These are phyloP conservation scores for Calonectria montana DNA, from an alignment of 2,329 filamentous ascomycete species.

Conservation along the genomic window DNA sequence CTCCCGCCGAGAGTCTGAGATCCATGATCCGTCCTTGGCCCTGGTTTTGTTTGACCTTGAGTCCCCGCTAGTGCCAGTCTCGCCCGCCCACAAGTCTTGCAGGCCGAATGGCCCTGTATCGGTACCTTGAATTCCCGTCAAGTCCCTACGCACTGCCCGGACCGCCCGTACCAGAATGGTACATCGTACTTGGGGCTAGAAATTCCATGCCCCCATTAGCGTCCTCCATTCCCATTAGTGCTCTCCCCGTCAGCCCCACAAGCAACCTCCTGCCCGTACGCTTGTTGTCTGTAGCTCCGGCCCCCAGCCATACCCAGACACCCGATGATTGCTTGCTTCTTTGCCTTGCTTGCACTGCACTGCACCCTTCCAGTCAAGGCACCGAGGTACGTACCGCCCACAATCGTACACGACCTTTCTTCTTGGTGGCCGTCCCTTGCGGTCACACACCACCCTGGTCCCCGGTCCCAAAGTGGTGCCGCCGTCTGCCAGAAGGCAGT, in stretches of 20 bases:
- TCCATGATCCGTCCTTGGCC: constrained; percentile 38
- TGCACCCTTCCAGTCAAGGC: constrained; percentile 5
- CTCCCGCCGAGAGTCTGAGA: constrained; percentile 17
- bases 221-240: constrained; percentile 13
- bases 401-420: background rate
- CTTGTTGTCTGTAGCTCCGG: constrained; percentile 34
- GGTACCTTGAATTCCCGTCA: constrained; percentile 13
- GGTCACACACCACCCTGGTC: constrained; percentile 33
- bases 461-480: constrained; percentile 33
- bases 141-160: constrained; percentile 22
- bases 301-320: constrained; percentile 27
- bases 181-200: constrained; percentile 23
- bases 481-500: constrained; percentile 24
- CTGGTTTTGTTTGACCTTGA: constrained; percentile 29
- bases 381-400: constrained; percentile 15
- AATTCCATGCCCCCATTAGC: constrained; percentile 27
- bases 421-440: constrained; percentile 14
- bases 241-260: constrained; percentile 38
- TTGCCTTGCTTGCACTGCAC: constrained; percentile 1
- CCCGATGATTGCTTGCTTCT: constrained; percentile 15
- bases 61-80: constrained; percentile 37
- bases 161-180: constrained; percentile 16
- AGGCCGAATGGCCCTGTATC: constrained; percentile 4
- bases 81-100: constrained; percentile 30
- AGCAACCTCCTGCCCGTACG: constrained; percentile 32